Evolutionary conservation across 139 green algal species (phyloP).

Genomic region (Picochlorum sp.): DNA sequence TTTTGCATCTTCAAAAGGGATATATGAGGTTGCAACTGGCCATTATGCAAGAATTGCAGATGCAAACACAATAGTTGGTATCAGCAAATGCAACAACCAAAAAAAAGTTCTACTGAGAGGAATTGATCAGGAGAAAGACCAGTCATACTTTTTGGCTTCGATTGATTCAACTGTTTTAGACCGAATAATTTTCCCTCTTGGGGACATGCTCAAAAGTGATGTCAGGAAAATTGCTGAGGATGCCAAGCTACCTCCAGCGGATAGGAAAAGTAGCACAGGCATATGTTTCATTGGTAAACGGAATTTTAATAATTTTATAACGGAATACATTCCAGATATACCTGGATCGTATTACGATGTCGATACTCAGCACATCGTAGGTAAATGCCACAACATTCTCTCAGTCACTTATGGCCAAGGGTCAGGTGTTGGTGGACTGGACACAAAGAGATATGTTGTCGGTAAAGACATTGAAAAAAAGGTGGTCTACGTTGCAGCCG

Average conservation of each 20-base stretch:
- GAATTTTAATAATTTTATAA: slow-evolving; percentile 63
- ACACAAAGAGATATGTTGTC: slow-evolving; percentile 43
- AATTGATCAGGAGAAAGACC: slow-evolving; percentile 53
- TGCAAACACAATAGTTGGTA: neutral
- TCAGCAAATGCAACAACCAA: neutral
- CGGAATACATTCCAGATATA: slow-evolving; percentile 42
- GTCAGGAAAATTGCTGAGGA: slow-evolving; percentile 39
- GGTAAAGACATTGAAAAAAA: slow-evolving; percentile 51
- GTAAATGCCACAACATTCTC: slow-evolving; percentile 42
- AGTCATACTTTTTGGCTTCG: slow-evolving; percentile 67
- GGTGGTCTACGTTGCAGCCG: slow-evolving; percentile 39
- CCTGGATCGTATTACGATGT: slow-evolving; percentile 43
- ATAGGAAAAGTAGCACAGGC: slow-evolving; percentile 48
- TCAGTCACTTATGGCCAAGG: slow-evolving; percentile 63
- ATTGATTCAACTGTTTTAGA: slow-evolving; percentile 27
- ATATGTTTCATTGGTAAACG: slow-evolving; percentile 78
- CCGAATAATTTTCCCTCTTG: slow-evolving; percentile 39
- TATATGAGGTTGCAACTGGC: slow-evolving; percentile 50
- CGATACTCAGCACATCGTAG: slow-evolving; percentile 22
- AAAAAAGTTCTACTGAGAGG: slow-evolving; percentile 36
- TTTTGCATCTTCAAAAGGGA: slow-evolving; percentile 24
- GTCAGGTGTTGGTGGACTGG: slow-evolving; percentile 42
- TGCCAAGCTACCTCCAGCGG: slow-evolving; percentile 20
- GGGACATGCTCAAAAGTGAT: slow-evolving; percentile 42
- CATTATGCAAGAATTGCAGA: slow-evolving; percentile 55